Evolutionary conservation across 495 filamentous ascomycete species (phyloP).

Genomic region (Parachaetomium inaequale): DNA sequence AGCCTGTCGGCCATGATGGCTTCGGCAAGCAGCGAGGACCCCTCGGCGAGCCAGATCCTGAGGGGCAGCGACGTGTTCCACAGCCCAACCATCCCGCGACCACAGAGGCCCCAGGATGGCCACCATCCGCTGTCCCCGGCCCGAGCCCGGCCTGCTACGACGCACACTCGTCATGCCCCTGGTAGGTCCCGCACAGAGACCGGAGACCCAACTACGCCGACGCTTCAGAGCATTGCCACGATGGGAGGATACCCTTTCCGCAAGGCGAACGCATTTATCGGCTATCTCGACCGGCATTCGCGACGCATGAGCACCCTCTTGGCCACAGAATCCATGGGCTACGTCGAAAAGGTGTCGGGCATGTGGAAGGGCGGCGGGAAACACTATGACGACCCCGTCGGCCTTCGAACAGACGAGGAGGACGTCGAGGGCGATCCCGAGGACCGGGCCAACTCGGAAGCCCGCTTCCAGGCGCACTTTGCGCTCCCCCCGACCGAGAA

Average conservation of each 20-base stretch:
- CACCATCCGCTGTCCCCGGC: constrained; percentile 11
- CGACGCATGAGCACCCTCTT: constrained; percentile 81
- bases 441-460: constrained; percentile 56
- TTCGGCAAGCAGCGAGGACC: constrained; percentile 72
- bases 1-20: constrained; percentile 62
- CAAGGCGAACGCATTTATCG: constrained; percentile 79
- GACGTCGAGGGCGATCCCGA: constrained; percentile 58
- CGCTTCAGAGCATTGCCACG: constrained; percentile 67
- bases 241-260: constrained; percentile 79
- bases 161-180: constrained; percentile 24
- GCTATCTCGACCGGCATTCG: constrained; percentile 68
- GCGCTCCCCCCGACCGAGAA: constrained; percentile 78
- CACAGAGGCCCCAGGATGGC: constrained; percentile 16
- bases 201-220: constrained; percentile 45
- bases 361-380: constrained; percentile 93
- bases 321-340: constrained; percentile 93
- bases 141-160: constrained; percentile 18
- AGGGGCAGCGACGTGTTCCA: constrained; percentile 83
- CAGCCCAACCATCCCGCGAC: constrained; percentile 65
- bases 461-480: constrained; percentile 87
- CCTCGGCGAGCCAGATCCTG: constrained; percentile 87
- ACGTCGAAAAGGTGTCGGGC: constrained; percentile 93
- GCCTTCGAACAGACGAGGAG: constrained; percentile 59
- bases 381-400: constrained; percentile 79
- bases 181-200: constrained; percentile 42